Evolutionary conservation across 257 asterid species (phyloP).

Genomic region (Penstemon eatonii): DNA sequence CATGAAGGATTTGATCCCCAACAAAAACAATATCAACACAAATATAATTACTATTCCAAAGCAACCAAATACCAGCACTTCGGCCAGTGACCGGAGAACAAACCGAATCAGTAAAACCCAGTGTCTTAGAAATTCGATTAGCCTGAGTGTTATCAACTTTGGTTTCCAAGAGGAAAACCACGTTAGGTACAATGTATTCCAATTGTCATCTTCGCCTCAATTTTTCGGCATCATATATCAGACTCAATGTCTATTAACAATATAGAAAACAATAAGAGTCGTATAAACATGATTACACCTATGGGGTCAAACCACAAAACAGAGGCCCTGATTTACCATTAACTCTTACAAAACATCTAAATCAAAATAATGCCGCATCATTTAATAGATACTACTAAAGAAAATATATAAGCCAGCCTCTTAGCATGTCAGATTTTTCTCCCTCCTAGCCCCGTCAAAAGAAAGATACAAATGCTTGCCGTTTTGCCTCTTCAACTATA

Average conservation of each 20-base stretch:
- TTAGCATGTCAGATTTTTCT: too few species aligned
- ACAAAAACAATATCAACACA: too few species aligned
- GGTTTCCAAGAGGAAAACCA: too few species aligned
- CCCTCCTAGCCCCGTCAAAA: too few species aligned
- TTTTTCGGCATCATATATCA: slow-evolving; percentile 4
- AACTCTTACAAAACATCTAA: slow-evolving; percentile 7
- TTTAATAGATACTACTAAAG: slow-evolving; percentile 18
- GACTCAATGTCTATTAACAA: slow-evolving; percentile 6
- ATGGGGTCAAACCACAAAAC: background rate
- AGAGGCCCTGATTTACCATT: slow-evolving; percentile 12
- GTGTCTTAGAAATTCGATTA: too few species aligned
- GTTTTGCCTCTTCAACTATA: slow-evolving; percentile 63
- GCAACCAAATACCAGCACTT: too few species aligned
- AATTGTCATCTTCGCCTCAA: slow-evolving; percentile 8
- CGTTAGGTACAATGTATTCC: slow-evolving; percentile 2
- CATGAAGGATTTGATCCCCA: too few species aligned
- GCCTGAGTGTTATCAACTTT: too few species aligned
- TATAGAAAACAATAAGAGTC: slow-evolving; percentile 16
- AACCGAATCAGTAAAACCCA: too few species aligned
- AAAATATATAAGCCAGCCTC: slow-evolving; percentile 54
- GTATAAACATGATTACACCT: background rate
- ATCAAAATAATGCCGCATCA: slow-evolving; percentile 9
- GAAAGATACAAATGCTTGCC: slow-evolving; percentile 40
- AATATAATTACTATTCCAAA: too few species aligned
- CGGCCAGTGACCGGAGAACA: too few species aligned